Conservation (phyloP, 163 green algal genomes). For the Picocystis sp. region DNA sequence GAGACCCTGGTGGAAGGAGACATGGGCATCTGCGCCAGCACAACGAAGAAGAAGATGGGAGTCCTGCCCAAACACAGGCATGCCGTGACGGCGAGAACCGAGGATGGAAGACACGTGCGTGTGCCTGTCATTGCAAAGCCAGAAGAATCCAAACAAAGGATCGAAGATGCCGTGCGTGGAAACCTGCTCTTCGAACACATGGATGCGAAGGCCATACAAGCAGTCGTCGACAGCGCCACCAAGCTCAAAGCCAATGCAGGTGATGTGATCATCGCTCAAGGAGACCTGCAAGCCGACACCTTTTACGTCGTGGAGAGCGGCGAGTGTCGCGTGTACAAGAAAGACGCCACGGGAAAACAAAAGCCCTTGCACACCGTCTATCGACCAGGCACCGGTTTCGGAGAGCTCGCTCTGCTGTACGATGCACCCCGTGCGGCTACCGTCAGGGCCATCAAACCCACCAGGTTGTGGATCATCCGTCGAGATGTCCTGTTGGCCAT, state of each 20-base stretch:
- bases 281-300: constrained; percentile 1
- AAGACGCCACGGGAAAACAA: no score
- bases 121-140: constrained; percentile 1
- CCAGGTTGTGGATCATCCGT: constrained; percentile 75
- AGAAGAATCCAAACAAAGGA: constrained; percentile 5
- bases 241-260: constrained; percentile 28
- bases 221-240: constrained; percentile 70
- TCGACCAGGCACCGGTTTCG: constrained; percentile 62
- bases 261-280: constrained; percentile 48
- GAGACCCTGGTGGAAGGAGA: no score
- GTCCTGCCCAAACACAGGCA: no score
- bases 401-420: constrained; percentile 88
- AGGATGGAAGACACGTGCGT: no score
- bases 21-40: no score
- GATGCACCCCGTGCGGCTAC: constrained; percentile 60
- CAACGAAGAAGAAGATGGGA: no score
- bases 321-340: constrained; percentile 40
- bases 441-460: constrained; percentile 61
- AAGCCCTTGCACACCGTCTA: no score
- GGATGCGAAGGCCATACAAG: constrained; percentile 44
- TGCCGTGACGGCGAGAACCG: no score
- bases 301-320: constrained; percentile 84
- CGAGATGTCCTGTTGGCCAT: constrained; percentile 40
- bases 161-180: constrained; percentile 32
- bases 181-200: constrained; percentile 59